Evolutionary conservation across 176 grass and related monocot species (phyloP).

Genomic region (Rhynchospora breviuscula): DNA sequence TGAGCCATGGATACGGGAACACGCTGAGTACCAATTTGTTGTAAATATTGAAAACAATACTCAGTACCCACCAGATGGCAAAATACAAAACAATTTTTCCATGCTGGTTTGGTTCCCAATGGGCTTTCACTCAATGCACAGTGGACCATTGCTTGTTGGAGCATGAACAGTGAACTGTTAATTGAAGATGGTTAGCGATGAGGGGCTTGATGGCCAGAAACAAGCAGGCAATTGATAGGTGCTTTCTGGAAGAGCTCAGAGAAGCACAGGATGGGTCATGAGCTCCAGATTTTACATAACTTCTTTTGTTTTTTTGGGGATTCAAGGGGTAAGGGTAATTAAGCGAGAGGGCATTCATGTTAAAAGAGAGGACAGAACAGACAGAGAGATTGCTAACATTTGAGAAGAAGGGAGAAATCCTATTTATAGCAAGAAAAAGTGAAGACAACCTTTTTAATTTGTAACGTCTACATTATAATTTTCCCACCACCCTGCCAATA

Average conservation of each 20-base stretch:
- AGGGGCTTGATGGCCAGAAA: conserved; percentile 32
- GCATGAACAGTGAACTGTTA: conserved; percentile 23
- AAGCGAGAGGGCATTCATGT: conserved; percentile 2
- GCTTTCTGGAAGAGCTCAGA: conserved; percentile 22
- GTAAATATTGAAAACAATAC: conserved; percentile 94
- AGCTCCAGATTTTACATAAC: conserved; percentile 29
- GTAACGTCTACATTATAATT: conserved; percentile 3
- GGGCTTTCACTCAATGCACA: conserved; percentile 25
- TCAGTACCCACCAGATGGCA: conserved; percentile 88
- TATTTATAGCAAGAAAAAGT: not conserved
- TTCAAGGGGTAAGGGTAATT: conserved; percentile 2
- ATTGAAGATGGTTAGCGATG: not conserved
- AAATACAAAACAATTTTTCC: conserved; percentile 80
- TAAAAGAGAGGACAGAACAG: not conserved
- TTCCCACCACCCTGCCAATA: not conserved
- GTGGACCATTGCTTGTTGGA: conserved; percentile 20
- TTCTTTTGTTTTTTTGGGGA: not conserved
- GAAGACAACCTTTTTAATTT: not conserved
- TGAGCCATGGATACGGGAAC: conserved; percentile 86
- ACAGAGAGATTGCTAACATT: too few relatives aligned
- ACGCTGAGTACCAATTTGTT: conserved; percentile 90
- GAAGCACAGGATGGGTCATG: not conserved
- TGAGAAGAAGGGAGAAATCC: not conserved
- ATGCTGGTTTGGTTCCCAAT: conserved; percentile 21
- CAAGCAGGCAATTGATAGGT: conserved; percentile 15